Evolutionary conservation across 2,329 filamentous ascomycete species (phyloP), one percentile per base, ranked within the genome.

Genomic region (Trichoderma koningiopsis): DNA sequence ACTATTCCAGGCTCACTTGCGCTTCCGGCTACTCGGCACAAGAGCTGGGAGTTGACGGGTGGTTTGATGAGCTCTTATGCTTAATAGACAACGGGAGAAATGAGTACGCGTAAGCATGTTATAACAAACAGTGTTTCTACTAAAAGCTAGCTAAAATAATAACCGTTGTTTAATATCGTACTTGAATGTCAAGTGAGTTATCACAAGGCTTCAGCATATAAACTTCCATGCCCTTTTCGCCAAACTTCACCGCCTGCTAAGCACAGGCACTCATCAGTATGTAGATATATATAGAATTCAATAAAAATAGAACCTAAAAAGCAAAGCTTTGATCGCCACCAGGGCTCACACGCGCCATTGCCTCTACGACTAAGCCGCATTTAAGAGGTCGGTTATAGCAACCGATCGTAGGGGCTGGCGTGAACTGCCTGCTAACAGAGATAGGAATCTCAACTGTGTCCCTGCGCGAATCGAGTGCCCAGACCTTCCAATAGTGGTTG

Each of bases 401-500:
- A 22, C 64, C 55, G 64, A 67, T 67, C 55, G 64, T 37, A 59
- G 31, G 47, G 61, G 29, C 22, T 29, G 49, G 43, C 16, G 53
- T 19, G 35, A 33, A 19, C 40, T 33, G 2, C 31, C 31, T 35
- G 13, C 33, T n/a, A 37, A 49, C 47, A 22, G 16, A 33, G 47
- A 56, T 55, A 19, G 53, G 31, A 56, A 66, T 49, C 37, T 49
- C 13, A 58, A 19, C 14, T 43, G 63, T 19, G 53, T 58, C 53
- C 37, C 37, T 40, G 29, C 19, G 60, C 33, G 60, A 62, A 35
- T 24, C 60, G 27, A 5, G 8, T 11, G 1, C 24, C 19, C 27
- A 52, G 59, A 62, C 59, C 62, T 65, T 65, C 63, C 63, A 66
- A 35, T 35, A 49, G 37, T 49, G 63, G 63, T 56, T 66, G 63